Evolutionary conservation across 2,329 filamentous ascomycete species (phyloP).

Genomic region (Trichoderma sp.): DNA sequence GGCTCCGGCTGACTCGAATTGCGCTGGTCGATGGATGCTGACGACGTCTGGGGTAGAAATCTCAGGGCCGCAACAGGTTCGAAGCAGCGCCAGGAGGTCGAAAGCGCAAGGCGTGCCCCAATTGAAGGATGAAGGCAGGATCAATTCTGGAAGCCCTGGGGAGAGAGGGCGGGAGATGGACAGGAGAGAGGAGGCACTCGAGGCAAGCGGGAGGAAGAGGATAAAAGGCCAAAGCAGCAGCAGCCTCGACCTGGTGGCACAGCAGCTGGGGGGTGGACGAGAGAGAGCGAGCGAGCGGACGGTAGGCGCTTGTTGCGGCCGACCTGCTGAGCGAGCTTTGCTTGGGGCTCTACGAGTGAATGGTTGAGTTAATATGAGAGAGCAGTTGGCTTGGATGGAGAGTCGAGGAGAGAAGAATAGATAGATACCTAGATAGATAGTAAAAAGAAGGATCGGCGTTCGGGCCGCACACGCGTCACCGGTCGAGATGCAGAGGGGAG

Average conservation of each 20-base stretch:
- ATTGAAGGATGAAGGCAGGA: constrained; percentile 6
- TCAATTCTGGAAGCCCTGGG: not conserved
- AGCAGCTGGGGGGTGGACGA: not conserved
- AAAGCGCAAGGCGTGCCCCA: not conserved
- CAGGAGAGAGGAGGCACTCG: too few relatives aligned
- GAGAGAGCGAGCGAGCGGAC: constrained; percentile 22
- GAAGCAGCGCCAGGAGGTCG: constrained; percentile 10
- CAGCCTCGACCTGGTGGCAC: not conserved
- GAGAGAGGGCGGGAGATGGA: not conserved
- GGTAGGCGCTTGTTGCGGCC: constrained; percentile 24
- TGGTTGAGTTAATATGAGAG: not conserved
- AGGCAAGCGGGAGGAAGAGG: not conserved
- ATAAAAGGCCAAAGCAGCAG: not conserved
- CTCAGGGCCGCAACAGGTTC: not conserved
- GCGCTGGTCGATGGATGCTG: constrained; percentile 21
- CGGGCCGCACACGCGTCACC: constrained; percentile 12
- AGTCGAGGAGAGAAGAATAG: not conserved
- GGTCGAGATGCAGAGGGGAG: not conserved
- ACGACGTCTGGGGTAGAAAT: not conserved
- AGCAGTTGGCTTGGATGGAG: not conserved
- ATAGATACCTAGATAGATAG: too few relatives aligned
- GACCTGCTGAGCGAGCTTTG: not conserved
- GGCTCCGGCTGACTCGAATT: constrained; percentile 20
- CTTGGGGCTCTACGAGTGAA: not conserved
- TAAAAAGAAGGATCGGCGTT: not conserved